These are phyloP conservation scores for Puccinia triticina DNA, from an alignment of 1,284 basidiomycete species.

Conservation along the genomic window DNA sequence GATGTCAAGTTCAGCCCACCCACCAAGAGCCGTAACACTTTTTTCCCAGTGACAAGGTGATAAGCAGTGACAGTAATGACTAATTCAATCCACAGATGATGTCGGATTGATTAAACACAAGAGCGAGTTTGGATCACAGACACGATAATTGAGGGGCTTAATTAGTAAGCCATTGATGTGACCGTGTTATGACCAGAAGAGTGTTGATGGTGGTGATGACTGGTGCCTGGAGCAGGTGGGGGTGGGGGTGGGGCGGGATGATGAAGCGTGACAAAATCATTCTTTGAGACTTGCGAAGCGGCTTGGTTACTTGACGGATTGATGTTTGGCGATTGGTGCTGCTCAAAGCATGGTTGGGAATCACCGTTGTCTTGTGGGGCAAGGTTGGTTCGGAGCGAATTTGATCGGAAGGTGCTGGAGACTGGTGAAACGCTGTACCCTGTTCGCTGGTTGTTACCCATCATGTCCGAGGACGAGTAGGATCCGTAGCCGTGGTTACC, in stretches of 20 bases:
- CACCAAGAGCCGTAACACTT: background rate
- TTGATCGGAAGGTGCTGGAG: background rate
- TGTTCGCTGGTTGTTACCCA: background rate
- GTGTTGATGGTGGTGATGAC: slow-evolving; percentile 29
- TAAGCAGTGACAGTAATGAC: background rate
- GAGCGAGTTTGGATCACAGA: background rate
- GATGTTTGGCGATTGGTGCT: slow-evolving; percentile 16
- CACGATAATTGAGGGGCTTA: background rate
- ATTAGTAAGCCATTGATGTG: slow-evolving; percentile 28
- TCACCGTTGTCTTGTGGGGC: slow-evolving; percentile 1
- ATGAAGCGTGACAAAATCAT: slow-evolving; percentile 29
- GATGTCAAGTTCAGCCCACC: no score
- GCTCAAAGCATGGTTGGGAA: slow-evolving; percentile 8
- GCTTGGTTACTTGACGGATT: slow-evolving; percentile 2
- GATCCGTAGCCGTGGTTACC: slow-evolving; percentile 17
- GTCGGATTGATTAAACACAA: slow-evolving; percentile 1
- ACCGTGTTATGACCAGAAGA: background rate
- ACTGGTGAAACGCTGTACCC: slow-evolving; percentile 12
- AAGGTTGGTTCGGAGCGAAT: slow-evolving; percentile 1
- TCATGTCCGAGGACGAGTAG: slow-evolving; percentile 15
- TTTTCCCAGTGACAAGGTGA: background rate
- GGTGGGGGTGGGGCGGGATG: slow-evolving; percentile 30
- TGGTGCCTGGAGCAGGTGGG: slow-evolving; percentile 21
- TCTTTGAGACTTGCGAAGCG: slow-evolving; percentile 1
- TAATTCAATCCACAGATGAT: background rate